A percentile compares a stretch with the other conserved stretches of the same genome.
Evolutionary conservation across 352 stramenopile species (phyloP).

Genomic region (Pythium chondricola): DNA sequence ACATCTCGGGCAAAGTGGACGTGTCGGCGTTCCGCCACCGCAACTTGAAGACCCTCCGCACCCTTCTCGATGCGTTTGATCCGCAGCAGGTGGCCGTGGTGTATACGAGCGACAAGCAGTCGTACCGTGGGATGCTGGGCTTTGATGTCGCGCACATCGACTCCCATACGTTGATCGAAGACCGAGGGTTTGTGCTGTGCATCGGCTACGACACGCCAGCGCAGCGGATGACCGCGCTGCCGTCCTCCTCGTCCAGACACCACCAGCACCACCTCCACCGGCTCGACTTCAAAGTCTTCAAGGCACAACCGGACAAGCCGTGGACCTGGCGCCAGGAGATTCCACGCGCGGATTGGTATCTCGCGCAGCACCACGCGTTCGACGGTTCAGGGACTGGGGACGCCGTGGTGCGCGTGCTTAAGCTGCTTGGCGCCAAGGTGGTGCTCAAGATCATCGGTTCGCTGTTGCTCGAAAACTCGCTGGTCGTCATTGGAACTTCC

Average conservation of each 20-base stretch:
- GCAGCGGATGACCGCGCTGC: slow-evolving; percentile 1
- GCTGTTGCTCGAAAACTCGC: slow-evolving; percentile 62
- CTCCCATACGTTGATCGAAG: slow-evolving; percentile 66
- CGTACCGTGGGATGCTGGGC: slow-evolving; percentile 40
- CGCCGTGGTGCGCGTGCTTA: slow-evolving; percentile 49
- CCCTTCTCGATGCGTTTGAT: slow-evolving; percentile 68
- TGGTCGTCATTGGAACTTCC: slow-evolving; percentile 69
- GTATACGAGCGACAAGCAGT: slow-evolving; percentile 31
- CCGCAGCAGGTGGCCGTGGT: slow-evolving; percentile 75
- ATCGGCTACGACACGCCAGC: slow-evolving; percentile 42
- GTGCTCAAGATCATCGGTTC: slow-evolving; percentile 65
- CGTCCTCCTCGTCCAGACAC: not conserved
- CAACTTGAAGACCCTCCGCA: slow-evolving; percentile 66
- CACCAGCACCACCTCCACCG: slow-evolving; percentile 10
- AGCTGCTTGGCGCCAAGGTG: slow-evolving; percentile 58
- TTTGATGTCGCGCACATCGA: slow-evolving; percentile 79
- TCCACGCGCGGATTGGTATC: slow-evolving; percentile 66
- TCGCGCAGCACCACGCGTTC: slow-evolving; percentile 51
- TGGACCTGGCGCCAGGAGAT: slow-evolving; percentile 56
- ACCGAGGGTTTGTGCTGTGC: slow-evolving; percentile 55
- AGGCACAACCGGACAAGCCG: slow-evolving; percentile 54
- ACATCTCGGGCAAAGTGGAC: slow-evolving; percentile 66
- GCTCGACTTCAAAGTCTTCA: slow-evolving; percentile 39
- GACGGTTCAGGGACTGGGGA: slow-evolving; percentile 19
- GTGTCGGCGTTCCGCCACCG: slow-evolving; percentile 52